These are phyloP conservation scores for Lasiodiplodia sp. DNA, from an alignment of 2,329 filamentous ascomycete genomes.

Conservation along the genomic window DNA sequence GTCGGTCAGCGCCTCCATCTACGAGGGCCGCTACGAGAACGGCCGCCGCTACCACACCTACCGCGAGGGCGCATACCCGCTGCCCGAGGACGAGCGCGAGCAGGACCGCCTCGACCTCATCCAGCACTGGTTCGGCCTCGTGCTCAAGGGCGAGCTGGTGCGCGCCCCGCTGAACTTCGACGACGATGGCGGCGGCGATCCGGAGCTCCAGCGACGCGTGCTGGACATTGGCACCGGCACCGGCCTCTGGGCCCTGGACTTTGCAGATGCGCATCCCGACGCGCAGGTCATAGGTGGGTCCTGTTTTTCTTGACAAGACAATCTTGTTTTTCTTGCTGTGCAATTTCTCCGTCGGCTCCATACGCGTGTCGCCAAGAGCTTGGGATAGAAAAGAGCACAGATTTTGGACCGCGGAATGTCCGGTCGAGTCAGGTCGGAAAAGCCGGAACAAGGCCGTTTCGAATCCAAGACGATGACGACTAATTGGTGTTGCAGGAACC, in stretches of 20 bases:
- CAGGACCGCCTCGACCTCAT: slow-evolving; percentile 47
- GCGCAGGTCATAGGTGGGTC: slow-evolving; percentile 39
- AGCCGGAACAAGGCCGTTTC: not conserved
- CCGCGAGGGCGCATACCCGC: slow-evolving; percentile 46
- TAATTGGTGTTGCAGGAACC: slow-evolving; percentile 32
- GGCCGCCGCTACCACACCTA: slow-evolving; percentile 48
- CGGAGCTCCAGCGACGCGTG: slow-evolving; percentile 33
- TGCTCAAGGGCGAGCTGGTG: slow-evolving; percentile 47
- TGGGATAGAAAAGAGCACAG: too few relatives aligned
- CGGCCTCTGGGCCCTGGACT: slow-evolving; percentile 38
- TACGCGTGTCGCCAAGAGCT: not conserved
- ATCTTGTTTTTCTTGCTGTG: not conserved
- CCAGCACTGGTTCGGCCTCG: slow-evolving; percentile 47
- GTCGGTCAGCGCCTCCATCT: slow-evolving; percentile 44
- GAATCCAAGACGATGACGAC: not conserved
- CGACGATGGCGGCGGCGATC: slow-evolving; percentile 20
- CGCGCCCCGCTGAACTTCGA: slow-evolving; percentile 36
- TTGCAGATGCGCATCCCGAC: slow-evolving; percentile 41
- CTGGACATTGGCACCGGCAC: slow-evolving; percentile 44
- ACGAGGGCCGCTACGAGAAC: slow-evolving; percentile 47
- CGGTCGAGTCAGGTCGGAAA: not conserved
- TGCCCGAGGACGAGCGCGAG: slow-evolving; percentile 47
- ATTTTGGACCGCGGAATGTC: not conserved
- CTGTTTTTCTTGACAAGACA: not conserved
- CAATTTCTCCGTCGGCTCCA: not conserved